A percentile compares a stretch with the other conserved stretches of the same genome.
Evolutionary conservation across 2,329 filamentous ascomycete species (phyloP).

Genomic region (Byssochlamys sp.): DNA sequence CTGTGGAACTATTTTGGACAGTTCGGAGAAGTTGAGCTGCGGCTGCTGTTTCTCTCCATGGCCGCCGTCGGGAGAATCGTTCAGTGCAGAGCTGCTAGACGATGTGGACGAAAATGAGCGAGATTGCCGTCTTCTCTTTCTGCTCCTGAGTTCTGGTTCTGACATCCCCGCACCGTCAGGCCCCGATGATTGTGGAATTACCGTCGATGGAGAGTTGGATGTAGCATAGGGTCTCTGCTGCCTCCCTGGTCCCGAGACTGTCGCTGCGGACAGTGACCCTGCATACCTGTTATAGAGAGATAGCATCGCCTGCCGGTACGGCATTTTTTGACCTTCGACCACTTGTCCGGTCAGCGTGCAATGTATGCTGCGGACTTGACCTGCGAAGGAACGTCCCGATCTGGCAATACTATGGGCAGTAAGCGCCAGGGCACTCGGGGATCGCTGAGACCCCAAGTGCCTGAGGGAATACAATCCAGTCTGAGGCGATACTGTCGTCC

Average conservation of each 20-base stretch:
- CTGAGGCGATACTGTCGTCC: neutral
- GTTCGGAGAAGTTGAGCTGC: constrained; percentile 5
- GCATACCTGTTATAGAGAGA: neutral
- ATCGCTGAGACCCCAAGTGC: neutral
- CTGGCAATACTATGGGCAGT: neutral
- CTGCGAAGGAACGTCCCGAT: neutral
- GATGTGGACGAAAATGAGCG: neutral
- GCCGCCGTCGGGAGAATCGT: neutral
- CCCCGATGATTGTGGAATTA: neutral
- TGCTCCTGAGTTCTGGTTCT: neutral
- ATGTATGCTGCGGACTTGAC: neutral
- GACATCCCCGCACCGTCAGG: neutral
- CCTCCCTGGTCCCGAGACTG: neutral
- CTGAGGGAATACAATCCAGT: neutral
- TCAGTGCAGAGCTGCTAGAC: neutral
- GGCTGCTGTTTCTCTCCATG: neutral
- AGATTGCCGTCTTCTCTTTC: neutral
- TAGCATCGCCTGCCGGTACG: neutral
- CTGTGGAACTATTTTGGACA: constrained; percentile 3
- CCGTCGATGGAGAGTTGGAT: neutral
- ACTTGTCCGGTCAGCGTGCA: neutral
- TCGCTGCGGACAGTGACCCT: neutral
- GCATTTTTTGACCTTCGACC: neutral
- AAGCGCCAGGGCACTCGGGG: neutral
- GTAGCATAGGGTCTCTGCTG: neutral